phyloP scores from a whole-genome alignment of 495 filamentous ascomycete species.

The Penicillium bialowiezense region DNA sequence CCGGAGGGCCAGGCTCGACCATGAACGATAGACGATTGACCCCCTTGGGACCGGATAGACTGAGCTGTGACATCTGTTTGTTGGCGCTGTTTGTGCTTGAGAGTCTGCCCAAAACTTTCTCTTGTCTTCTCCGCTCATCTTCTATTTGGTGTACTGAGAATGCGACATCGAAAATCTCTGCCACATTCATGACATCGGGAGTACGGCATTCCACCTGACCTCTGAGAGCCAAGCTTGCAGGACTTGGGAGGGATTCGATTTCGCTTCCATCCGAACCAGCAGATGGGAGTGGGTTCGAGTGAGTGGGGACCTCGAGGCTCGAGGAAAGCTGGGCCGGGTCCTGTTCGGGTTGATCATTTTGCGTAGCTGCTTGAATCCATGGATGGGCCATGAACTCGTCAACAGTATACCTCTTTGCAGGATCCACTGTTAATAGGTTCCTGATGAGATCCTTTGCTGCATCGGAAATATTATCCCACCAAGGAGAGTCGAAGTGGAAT shows the following conservation, averaged over 20 bases:
- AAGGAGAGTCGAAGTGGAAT: conserved; percentile 87
- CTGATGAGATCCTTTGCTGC: conserved; percentile 76
- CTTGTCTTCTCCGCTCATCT: conserved; percentile 52
- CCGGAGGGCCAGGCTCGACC: not conserved
- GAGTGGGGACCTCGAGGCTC: not conserved
- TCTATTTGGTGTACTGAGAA: conserved; percentile 88
- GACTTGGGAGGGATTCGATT: not conserved
- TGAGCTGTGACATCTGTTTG: not conserved
- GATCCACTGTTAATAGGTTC: conserved; percentile 67
- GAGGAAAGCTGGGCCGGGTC: too few relatives aligned
- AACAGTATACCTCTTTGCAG: conserved; percentile 84
- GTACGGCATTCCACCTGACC: conserved; percentile 76
- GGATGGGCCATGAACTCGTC: conserved; percentile 69
- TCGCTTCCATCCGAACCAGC: not conserved
- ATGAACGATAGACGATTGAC: not conserved
- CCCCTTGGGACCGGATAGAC: not conserved
- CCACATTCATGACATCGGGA: conserved; percentile 79
- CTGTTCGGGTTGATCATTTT: too few relatives aligned
- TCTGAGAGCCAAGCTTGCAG: not conserved
- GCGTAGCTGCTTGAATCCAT: conserved; percentile 49
- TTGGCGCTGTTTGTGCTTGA: not conserved
- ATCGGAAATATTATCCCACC: conserved; percentile 93
- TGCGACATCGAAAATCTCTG: conserved; percentile 86
- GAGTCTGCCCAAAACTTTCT: not conserved
- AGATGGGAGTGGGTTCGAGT: not conserved